Percentiles rank a stretch among this genome's conserved stretches.
Evolutionary conservation across 106 monocot genomes (phyloP).

Genomic region (Chionographis japonica): DNA sequence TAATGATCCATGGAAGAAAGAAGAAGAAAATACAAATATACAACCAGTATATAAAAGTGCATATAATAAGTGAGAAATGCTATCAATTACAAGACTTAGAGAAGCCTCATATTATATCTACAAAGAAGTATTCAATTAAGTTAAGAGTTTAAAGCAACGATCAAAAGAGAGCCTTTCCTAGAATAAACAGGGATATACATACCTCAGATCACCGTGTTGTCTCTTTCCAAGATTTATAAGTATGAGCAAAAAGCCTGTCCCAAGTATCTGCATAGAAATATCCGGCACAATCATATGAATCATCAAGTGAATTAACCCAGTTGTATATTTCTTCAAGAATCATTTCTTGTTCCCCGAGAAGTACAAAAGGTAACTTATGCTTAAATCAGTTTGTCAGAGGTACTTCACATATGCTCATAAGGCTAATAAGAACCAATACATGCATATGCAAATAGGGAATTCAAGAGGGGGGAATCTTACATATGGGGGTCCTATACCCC

Average conservation of each 20-base stretch:
- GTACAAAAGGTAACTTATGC: not conserved
- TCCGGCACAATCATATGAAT: not conserved
- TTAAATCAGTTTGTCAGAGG: not conserved
- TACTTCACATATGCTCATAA: not conserved
- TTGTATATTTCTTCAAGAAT: not conserved
- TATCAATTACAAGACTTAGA: too few species aligned
- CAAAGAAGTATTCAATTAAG: too few species aligned
- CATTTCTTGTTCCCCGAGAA: not conserved
- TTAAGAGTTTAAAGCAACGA: too few species aligned
- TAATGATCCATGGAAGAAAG: too few species aligned
- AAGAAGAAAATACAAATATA: too few species aligned
- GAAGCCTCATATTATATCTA: too few species aligned
- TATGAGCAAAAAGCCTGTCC: slow-evolving; percentile 76
- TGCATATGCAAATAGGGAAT: not conserved
- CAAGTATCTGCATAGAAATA: slow-evolving; percentile 60
- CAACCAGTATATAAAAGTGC: too few species aligned
- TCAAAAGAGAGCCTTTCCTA: not conserved
- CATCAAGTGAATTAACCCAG: not conserved
- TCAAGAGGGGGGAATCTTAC: slow-evolving; percentile 37
- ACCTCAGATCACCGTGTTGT: slow-evolving; percentile 90
- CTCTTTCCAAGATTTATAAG: slow-evolving; percentile 91
- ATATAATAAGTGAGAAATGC: too few species aligned
- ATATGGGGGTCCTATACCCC: slow-evolving; percentile 76
- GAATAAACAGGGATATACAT: not conserved
- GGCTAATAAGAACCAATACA: slow-evolving; percentile 1